phyloP scores from a whole-genome alignment of 148 eudicot species.

The Simmondsia chinensis region DNA sequence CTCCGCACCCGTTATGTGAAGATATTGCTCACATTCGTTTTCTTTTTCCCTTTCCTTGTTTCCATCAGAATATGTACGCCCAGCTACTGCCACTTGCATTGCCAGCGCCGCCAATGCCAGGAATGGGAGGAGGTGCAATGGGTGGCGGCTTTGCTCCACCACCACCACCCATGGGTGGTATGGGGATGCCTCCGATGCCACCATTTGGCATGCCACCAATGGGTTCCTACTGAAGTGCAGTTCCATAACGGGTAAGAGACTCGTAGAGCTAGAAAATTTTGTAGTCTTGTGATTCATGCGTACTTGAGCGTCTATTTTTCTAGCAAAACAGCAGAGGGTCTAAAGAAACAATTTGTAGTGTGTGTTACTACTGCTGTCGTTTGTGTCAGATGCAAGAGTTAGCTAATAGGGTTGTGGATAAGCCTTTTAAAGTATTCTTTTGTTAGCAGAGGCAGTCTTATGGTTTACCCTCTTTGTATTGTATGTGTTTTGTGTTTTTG shows the following conservation, averaged over 20 bases:
- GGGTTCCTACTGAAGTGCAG: conserved; percentile 53
- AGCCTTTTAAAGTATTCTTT: conserved; percentile 13
- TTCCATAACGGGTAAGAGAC: background rate
- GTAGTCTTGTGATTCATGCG: conserved; percentile 13
- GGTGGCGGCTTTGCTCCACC: conserved; percentile 64
- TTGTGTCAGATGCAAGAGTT: conserved; percentile 1
- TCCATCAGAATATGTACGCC: conserved; percentile 84
- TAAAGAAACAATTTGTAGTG: conserved; percentile 3
- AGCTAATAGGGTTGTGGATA: conserved; percentile 15
- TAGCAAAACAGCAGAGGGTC: conserved; percentile 4
- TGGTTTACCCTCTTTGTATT: background rate
- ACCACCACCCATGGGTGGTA: conserved; percentile 63
- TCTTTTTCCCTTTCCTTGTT: background rate
- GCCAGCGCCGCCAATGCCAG: conserved; percentile 92
- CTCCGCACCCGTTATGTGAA: no score
- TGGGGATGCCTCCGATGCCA: conserved; percentile 99
- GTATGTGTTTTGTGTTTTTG: conserved; percentile 6
- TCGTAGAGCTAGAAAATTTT: conserved; percentile 19
- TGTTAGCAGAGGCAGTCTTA: conserved; percentile 11
- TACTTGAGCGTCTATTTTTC: conserved; percentile 16
- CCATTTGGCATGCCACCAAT: conserved; percentile 91
- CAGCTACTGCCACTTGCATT: conserved; percentile 93
- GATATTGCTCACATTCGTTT: no score
- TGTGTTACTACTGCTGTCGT: background rate
- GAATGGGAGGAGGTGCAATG: conserved; percentile 67